phyloP scores from a whole-genome alignment of 2,329 filamentous ascomycete species.

The Colletotrichum noveboracense region DNA sequence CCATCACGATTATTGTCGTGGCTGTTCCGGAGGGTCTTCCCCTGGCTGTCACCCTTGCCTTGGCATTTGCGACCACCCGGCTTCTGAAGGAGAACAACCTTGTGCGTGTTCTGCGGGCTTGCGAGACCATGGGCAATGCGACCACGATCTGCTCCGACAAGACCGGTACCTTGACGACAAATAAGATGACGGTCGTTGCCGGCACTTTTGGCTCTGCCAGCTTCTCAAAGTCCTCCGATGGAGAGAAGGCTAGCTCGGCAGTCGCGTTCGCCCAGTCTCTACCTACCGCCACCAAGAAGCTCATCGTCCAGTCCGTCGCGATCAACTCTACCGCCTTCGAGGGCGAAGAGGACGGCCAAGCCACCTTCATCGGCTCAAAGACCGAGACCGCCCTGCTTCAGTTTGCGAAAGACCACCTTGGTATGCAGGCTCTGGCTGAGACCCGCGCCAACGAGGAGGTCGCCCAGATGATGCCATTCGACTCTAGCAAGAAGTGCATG shows the following conservation, averaged over 20 bases:
- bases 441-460: conserved; percentile 50
- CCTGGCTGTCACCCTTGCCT: conserved; percentile 69
- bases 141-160: conserved; percentile 81
- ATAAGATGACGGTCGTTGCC: conserved; percentile 77
- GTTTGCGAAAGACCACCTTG: conserved; percentile 54
- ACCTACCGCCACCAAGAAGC: conserved; percentile 31
- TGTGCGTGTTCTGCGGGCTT: conserved; percentile 70
- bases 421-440: conserved; percentile 51
- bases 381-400: conserved; percentile 61
- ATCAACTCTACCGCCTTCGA: conserved; percentile 67
- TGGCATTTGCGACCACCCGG: conserved; percentile 72
- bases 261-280: conserved; percentile 25
- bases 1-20: conserved; percentile 70
- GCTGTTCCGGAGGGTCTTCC: conserved; percentile 72
- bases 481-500: conserved; percentile 62
- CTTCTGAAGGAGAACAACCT: conserved; percentile 76
- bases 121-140: conserved; percentile 76
- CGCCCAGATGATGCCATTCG: conserved; percentile 58
- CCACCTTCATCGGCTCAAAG: conserved; percentile 59
- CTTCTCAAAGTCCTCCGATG: conserved; percentile 35
- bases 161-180: conserved; percentile 69
- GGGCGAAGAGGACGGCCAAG: conserved; percentile 48
- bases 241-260: conserved; percentile 27
- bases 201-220: conserved; percentile 62
- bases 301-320: conserved; percentile 48